Evolutionary conservation across 2,329 filamentous ascomycete genomes (phyloP), one percentile per base, ranked within the genome.

Genomic region (Diplocarpon mali): DNA sequence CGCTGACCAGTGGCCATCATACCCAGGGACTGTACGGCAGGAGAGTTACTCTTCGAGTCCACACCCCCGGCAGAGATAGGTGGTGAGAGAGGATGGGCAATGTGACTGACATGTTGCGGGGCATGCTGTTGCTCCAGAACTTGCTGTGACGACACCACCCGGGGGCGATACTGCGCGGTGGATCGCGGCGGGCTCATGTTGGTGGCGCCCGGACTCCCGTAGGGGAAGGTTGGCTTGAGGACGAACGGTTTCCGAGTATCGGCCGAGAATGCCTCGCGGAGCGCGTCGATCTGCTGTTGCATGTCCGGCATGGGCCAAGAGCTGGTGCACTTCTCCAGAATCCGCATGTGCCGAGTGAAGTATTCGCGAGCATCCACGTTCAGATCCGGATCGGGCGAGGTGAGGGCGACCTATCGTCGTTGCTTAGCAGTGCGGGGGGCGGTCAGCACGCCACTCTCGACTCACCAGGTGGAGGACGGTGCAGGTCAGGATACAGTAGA

Each of bases 331-430:
- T 79, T 81, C 63, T 96, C 90, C 46, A 96, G 70, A 31, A 96
- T 82, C 44, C 89, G 80, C 90, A 96, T 95, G 57, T 95, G 89
- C 38, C 90, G 76, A 2, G 86, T 84, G 59, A 96, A 96, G 61
- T 84, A 96, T 50, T 90, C 83, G 28, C 85, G 76, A 5, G 90
- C 86, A 62, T 95, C 87, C 0, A 73, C 70, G 60, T 92, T 89
- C 46, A 95, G 75, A 32, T 92, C 85, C 1, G 87, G 85, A 61
- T 96, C 89, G 14, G 92, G 90, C 14, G 88, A 95, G 12, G 89
- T 93, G 49, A 95, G 82, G 4, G 89, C 89, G 54, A 95, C 83
- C 89, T 93, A 54, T 46, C 45, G 31, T 41, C 46, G 20, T 38
- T 38, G 14, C 31, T 46, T 44, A 53, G 41, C 11, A 50, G 12